Evolutionary conservation across 2,329 filamentous ascomycete species (phyloP), one percentile per base, ranked within the genome.

Genomic region (Cladosporium halotolerans): DNA sequence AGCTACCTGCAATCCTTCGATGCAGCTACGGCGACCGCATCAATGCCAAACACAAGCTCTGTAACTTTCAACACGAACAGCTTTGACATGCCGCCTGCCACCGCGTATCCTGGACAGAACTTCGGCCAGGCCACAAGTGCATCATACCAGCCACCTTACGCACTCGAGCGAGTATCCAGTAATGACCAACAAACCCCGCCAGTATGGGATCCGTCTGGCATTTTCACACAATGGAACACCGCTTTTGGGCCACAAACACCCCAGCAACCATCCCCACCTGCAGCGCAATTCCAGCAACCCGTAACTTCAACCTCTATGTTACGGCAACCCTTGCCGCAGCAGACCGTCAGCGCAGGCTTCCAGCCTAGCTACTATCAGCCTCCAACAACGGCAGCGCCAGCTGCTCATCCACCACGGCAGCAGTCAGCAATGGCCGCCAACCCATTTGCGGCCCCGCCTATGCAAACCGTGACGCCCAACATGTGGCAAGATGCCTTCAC

Each of bases 201-300:
- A 19, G 61, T 65, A 23, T 68, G 66, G 66, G 66, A 68, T 58
- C 66, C 66, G 3, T 67, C 65, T 19, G 63, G 64, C 36, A 67
- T 68, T 55, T 60, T 58, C 64, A 95, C 91, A 70, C 89, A 96
- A 76, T 97, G 92, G 91, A 91, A 95, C 71, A 85, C 87, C 66
- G 91, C 92, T 60, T 97, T 96, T 74, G 88, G 85, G 70, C 83
- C 82, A 46, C 67, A 72, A 56, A 64, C 68, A 52, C 67, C 70
- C 48, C 70, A 71, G 44, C 72, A 73, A 61, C 69, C 71, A 33
- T 72, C 72, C 50, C 72, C 72, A 59, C 71, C 72, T 40, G 52
- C 66, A 66, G 44, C 61, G 32, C 55, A 56, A 18, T 53, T 43
- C 32, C 54, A 60, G 52, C 57, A 60, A 49, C 56, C 57, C 45